Percentiles rank a stretch among this genome's conserved stretches.
These are phyloP conservation scores for Penicillium macrosclerotiorum DNA, from an alignment of 495 filamentous ascomycete species.

Conservation along the genomic window DNA sequence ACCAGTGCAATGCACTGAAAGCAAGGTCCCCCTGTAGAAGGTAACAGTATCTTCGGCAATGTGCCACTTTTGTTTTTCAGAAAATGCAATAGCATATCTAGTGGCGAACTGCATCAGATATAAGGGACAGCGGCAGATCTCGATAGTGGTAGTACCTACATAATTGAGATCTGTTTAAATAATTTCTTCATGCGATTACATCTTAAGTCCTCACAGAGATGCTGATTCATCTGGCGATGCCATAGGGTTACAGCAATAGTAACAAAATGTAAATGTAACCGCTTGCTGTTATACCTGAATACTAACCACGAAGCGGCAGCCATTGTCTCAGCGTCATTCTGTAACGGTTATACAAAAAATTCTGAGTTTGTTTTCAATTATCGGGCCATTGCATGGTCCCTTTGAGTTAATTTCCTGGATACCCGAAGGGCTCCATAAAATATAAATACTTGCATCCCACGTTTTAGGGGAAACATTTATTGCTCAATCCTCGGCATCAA, in stretches of 20 bases:
- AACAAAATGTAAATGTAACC: neutral
- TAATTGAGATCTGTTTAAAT: no score
- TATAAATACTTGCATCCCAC: no score
- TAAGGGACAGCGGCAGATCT: no score
- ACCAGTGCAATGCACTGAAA: conserved; percentile 4
- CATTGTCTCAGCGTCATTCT: neutral
- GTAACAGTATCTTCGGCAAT: neutral
- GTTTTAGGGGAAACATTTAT: no score
- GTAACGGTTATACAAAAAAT: neutral
- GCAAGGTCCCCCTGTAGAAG: conserved; percentile 2
- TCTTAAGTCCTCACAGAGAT: no score
- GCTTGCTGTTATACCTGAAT: neutral
- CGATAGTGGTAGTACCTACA: no score
- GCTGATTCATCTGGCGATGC: no score
- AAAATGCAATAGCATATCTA: neutral
- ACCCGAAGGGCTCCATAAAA: no score
- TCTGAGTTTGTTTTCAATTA: neutral
- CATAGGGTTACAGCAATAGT: neutral
- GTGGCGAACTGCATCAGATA: neutral
- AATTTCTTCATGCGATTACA: no score
- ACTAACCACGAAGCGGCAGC: neutral
- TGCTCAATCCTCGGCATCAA: no score
- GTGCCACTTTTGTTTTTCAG: neutral
- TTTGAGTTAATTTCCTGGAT: neutral
- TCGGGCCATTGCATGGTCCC: neutral